Base-by-base conservation (phyloP, 768 basidiomycete genomes). In the Auriscalpium microsporum region DNA sequence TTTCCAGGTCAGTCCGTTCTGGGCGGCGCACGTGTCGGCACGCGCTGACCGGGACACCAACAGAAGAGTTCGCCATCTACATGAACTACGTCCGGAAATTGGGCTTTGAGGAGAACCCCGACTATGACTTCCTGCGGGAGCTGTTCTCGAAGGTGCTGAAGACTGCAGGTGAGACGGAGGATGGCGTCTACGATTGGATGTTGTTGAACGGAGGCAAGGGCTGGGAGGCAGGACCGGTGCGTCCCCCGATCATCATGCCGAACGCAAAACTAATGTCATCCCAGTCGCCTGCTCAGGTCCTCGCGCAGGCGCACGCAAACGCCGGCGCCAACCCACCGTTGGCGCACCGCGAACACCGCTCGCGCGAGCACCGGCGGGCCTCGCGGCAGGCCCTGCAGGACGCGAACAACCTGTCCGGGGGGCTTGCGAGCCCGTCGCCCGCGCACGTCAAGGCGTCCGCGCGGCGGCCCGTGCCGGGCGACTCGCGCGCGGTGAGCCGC, bases 71-170 rank as follows among this genome's bases (percentile, higher is more conserved):
- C 66, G 84, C 86, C 17, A 98, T 98, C 62, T 99, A 98, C 73
- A 93, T 99, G 85, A 97, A 96, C 74, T 99, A 99, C 63, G 95
- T 99, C 46, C 90, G 95, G 50, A 98, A 96, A 71, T 79, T 99
- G 56, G 95, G 94, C 28, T 99, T 98, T 65, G 96, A 98, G 68
- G 95, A 99, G 71, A 82, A 83, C 23, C 95, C 95, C 2, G 95
- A 99, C 71, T 99, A 99, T 62, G 95, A 99, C 65, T 99, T 99
- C 70, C 79, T 99, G 53, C 82, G 94, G 45, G 95, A 97, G 60
- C 76, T 99, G 28, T 98, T 99, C 69, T 75, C 83, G 38, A 97
- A 96, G 70, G 85, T 97, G 16, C 72, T 98, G 53, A 94, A 90
- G 75, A 90, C 85, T 17, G 68, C 83, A 3, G 88, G 89, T 53